phyloP scores from a whole-genome alignment of 768 basidiomycete species.

The Mycena vulgaris region DNA sequence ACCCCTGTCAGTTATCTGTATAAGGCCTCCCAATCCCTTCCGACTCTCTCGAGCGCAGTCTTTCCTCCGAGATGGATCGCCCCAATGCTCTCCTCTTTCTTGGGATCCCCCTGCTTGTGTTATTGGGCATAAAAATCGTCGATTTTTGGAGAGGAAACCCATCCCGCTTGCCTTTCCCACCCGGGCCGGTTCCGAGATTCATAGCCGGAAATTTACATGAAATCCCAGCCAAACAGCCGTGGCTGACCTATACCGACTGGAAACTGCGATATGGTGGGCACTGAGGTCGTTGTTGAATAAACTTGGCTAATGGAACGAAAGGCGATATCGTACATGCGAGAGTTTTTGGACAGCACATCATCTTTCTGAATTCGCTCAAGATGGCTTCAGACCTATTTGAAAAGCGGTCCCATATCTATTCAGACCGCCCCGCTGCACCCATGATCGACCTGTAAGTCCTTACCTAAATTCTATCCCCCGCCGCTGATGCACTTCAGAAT shows the following conservation, averaged over 20 bases:
- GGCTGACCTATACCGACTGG: conserved; percentile 43
- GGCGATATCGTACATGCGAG: conserved; percentile 43
- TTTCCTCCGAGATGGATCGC: no score
- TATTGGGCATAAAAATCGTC: background rate
- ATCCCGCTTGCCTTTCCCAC: background rate
- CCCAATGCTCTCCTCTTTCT: background rate
- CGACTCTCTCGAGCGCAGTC: no score
- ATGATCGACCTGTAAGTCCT: conserved; percentile 38
- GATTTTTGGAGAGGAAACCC: background rate
- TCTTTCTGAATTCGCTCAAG: conserved; percentile 47
- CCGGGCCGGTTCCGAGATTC: background rate
- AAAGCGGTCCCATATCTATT: conserved; percentile 42
- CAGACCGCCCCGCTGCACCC: conserved; percentile 37
- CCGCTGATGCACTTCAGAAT: conserved; percentile 35
- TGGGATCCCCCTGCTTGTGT: background rate
- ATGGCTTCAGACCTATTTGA: conserved; percentile 43
- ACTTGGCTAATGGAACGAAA: no score
- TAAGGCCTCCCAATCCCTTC: no score
- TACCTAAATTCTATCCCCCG: background rate
- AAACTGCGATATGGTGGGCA: conserved; percentile 39
- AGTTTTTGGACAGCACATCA: conserved; percentile 43
- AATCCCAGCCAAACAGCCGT: conserved; percentile 35
- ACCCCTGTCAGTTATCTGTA: no score
- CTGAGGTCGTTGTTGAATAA: no score
- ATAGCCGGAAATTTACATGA: conserved; percentile 15